Percentiles rank a stretch among this genome's conserved stretches.
Evolutionary conservation across 2,329 filamentous ascomycete genomes (phyloP).

Genomic region (Fusarium circinatum): DNA sequence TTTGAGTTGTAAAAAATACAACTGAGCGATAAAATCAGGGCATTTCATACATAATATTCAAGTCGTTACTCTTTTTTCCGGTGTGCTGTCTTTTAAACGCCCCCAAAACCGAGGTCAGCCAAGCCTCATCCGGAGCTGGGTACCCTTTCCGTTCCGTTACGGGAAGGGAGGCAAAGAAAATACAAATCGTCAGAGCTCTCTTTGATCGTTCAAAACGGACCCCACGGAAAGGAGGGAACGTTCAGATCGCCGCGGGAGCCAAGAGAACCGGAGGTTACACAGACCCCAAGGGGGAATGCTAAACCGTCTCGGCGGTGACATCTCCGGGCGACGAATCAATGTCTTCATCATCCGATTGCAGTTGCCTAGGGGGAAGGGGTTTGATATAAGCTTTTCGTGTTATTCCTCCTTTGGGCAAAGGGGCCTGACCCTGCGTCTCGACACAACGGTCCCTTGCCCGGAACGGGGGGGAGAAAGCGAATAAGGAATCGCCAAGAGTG

Average conservation of each 20-base stretch:
- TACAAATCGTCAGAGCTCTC: conserved; percentile 55
- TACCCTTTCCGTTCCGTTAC: not conserved
- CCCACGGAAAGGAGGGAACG: conserved; percentile 30
- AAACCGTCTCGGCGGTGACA: conserved; percentile 43
- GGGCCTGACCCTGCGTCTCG: not conserved
- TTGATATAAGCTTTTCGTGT: conserved; percentile 7
- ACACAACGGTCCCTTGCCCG: conserved; percentile 9
- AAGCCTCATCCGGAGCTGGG: not conserved
- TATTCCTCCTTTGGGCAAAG: not conserved
- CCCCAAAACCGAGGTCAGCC: not conserved
- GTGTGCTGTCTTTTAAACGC: not conserved
- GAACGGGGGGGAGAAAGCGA: not conserved
- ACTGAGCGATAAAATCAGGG: conserved; percentile 7
- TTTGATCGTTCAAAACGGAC: conserved; percentile 64
- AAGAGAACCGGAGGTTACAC: conserved; percentile 23
- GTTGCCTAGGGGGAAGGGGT: not conserved
- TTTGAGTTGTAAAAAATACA: conserved; percentile 8
- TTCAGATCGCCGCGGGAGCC: conserved; percentile 53
- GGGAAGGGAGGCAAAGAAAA: not conserved
- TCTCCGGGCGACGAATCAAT: conserved; percentile 46
- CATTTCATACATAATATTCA: conserved; percentile 31
- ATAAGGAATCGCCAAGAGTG: not conserved
- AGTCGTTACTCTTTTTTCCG: conserved; percentile 11
- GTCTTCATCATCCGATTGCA: conserved; percentile 61
- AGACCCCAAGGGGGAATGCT: conserved; percentile 20